phyloP scores from a whole-genome alignment of 129 eudicot species.

The Tanacetum coccineum region DNA sequence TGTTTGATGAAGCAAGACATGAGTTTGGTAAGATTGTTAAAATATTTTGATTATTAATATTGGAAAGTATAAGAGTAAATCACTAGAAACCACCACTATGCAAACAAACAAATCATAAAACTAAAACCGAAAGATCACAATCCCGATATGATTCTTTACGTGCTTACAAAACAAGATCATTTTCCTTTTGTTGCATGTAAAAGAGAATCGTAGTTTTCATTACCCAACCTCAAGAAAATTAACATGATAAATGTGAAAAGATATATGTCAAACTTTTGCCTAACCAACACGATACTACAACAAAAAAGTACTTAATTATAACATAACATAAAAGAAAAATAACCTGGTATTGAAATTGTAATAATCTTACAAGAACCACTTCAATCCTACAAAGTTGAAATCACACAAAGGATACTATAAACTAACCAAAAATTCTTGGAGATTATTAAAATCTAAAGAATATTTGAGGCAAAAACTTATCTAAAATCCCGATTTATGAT shows the following conservation, averaged over 20 bases:
- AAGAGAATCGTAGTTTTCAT: no score
- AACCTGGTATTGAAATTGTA: constrained; percentile 1
- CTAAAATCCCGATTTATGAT: constrained; percentile 25
- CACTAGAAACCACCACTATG: constrained; percentile 1
- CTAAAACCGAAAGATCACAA: neutral
- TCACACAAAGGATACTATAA: constrained; percentile 24
- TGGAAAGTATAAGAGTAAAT: neutral
- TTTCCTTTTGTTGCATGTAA: no score
- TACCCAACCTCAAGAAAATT: no score
- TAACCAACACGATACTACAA: no score
- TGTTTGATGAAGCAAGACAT: no score
- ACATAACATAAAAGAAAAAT: neutral
- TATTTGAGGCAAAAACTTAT: constrained; percentile 29
- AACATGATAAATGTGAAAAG: no score
- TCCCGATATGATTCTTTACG: neutral
- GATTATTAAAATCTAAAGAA: constrained; percentile 27
- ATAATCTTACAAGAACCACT: constrained; percentile 14
- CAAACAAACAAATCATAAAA: neutral
- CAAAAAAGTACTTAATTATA: neutral
- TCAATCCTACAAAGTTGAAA: constrained; percentile 22
- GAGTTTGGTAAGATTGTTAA: no score
- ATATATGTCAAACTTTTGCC: no score
- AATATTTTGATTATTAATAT: neutral
- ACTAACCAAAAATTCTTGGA: constrained; percentile 29
- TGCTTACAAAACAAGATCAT: no score